Percentiles rank a stretch among this genome's conserved stretches.
Conservation (phyloP, 2,329 filamentous ascomycete genomes). For the Xylariaceae sp. region DNA sequence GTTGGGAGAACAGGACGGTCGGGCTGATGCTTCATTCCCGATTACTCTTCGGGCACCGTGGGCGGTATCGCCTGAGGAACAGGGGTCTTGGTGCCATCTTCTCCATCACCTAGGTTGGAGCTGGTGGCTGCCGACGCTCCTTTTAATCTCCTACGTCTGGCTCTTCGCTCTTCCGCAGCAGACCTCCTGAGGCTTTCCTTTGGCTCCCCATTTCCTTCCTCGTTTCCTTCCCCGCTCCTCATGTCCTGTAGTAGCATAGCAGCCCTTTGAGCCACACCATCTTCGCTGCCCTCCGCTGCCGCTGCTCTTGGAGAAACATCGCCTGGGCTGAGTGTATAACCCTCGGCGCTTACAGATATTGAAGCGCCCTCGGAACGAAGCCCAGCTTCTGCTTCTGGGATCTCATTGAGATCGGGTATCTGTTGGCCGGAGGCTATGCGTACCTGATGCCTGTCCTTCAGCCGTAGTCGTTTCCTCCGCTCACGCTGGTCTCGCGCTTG, state of each 20-base stretch:
- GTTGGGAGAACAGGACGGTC: background rate
- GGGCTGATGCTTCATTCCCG: background rate
- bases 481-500: slow-evolving; percentile 86
- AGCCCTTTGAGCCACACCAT: slow-evolving; percentile 81
- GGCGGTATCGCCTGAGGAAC: slow-evolving; percentile 21
- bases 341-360: slow-evolving; percentile 43
- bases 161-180: slow-evolving; percentile 31
- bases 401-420: slow-evolving; percentile 68
- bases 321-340: slow-evolving; percentile 47
- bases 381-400: slow-evolving; percentile 47
- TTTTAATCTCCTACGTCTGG: slow-evolving; percentile 30
- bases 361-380: slow-evolving; percentile 32
- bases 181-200: slow-evolving; percentile 58
- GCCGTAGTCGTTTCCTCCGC: slow-evolving; percentile 73
- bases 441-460: slow-evolving; percentile 88
- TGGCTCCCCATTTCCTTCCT: slow-evolving; percentile 48
- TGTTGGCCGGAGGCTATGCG: slow-evolving; percentile 85
- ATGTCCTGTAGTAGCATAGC: slow-evolving; percentile 80
- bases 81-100: slow-evolving; percentile 20
- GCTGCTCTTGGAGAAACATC: slow-evolving; percentile 36
- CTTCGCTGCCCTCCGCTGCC: slow-evolving; percentile 37
- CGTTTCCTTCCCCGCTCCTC: slow-evolving; percentile 57
- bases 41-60: slow-evolving; percentile 19
- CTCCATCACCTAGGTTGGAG: slow-evolving; percentile 19
- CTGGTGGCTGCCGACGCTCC: slow-evolving; percentile 22